A percentile compares a stretch with the other conserved stretches of the same genome.
Conservation (phyloP, 805 yeast genomes). For the Starmerella tilneyi region DNA sequence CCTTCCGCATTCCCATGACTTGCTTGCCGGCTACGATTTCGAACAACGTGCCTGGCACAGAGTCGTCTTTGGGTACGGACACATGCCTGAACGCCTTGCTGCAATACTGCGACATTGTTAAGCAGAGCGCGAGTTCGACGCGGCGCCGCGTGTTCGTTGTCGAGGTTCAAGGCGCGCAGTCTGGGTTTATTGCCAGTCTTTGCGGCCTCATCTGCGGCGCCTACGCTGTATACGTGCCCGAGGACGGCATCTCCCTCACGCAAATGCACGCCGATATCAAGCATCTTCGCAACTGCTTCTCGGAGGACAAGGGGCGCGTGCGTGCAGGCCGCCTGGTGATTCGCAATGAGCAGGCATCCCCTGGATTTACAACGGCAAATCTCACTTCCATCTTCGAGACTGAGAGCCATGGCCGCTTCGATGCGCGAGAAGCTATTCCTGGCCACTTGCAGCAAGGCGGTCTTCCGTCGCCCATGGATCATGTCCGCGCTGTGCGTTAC, state of each 20-base stretch:
- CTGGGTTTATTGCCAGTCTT: slow-evolving; percentile 84
- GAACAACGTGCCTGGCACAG: slow-evolving; percentile 98
- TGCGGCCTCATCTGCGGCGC: slow-evolving; percentile 86
- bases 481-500: slow-evolving; percentile 78
- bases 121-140: slow-evolving; percentile 89
- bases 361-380: slow-evolving; percentile 68
- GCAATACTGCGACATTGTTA: slow-evolving; percentile 87
- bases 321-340: slow-evolving; percentile 78
- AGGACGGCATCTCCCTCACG: slow-evolving; percentile 57
- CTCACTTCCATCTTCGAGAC: slow-evolving; percentile 75
- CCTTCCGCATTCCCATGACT: slow-evolving; percentile 88
- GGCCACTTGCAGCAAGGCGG: slow-evolving; percentile 99
- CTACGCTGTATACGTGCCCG: slow-evolving; percentile 83
- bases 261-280: slow-evolving; percentile 68
- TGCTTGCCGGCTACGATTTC: slow-evolving; percentile 92
- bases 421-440: slow-evolving; percentile 89
- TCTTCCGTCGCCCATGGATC: slow-evolving; percentile 86
- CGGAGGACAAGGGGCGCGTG: slow-evolving; percentile 63
- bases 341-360: slow-evolving; percentile 74
- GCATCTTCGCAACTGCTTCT: slow-evolving; percentile 56
- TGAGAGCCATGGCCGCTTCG: slow-evolving; percentile 67
- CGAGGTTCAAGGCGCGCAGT: slow-evolving; percentile 96
- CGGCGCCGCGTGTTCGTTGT: slow-evolving; percentile 91
- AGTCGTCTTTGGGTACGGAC: slow-evolving; percentile 88
- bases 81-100: slow-evolving; percentile 89